Base-by-base conservation (phyloP, 768 basidiomycete species). In the Boletus vermiculosoides region DNA sequence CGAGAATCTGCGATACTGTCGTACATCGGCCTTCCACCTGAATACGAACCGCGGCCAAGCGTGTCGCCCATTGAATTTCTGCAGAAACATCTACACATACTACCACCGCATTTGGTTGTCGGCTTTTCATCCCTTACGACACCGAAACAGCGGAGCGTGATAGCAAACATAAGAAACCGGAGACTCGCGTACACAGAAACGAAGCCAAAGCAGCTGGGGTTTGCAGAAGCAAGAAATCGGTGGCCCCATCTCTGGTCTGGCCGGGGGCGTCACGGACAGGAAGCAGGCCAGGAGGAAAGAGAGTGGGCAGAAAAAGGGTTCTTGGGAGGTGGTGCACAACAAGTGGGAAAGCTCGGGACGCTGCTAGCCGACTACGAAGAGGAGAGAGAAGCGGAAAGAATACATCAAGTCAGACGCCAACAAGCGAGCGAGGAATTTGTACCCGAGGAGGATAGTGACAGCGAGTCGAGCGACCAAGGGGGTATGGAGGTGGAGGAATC, bases 221-320 rank as follows among this genome's bases (percentile, higher is more conserved):
- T 87, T 63, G 71, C 71, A 4, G 65, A 73, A 25, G 90, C 86
- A 7, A 77, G 75, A 45, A 76, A 69, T 31, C 74, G 70, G 25
- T 92, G 91, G 89, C 85, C 89, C 9, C 66, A 76, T 23, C 71
- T 92, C 13, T 92, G 88, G 86, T 76, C 80, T 34, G 85, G 86
- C 1, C 71, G 73, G 40, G 81, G 80, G 55, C 74, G 77, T 8
- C 63, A 72, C 20, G 83, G 83, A 12, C 65, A 70, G 42, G 78
- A 81, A 62, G 83, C 84, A 57, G 85, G 75, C 1, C 73, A 73
- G 40, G 90, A 91, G 15, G 91, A 94, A 71, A 80, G 76, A 60
- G 75, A 76, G 37, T 94, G 91, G 91, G 89, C 75, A 5, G 75
- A 83, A 51, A 77, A 70, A 18, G 74, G 78, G 20, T 92, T 93